phyloP scores from a whole-genome alignment of 2,329 filamentous ascomycete species.

The Colletotrichum acutatum region DNA sequence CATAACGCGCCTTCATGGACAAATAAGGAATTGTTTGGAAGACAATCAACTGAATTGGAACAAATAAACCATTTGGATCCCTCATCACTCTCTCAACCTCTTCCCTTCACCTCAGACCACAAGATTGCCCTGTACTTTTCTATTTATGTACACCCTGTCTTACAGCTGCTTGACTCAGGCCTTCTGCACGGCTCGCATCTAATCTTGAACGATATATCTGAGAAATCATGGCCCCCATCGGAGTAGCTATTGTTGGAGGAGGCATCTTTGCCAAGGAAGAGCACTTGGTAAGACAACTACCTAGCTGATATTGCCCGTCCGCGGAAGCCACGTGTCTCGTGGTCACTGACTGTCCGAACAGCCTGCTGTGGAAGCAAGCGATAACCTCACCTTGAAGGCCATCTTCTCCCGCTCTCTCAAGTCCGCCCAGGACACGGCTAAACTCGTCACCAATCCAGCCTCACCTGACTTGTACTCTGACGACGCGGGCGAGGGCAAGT shows the following conservation, averaged over 20 bases:
- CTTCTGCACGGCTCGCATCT: neutral
- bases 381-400: constrained; percentile 67
- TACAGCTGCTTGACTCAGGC: neutral
- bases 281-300: constrained; percentile 59
- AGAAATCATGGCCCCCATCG: constrained; percentile 50
- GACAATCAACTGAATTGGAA: neutral
- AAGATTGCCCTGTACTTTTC: neutral
- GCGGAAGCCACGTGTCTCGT: neutral
- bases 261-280: constrained; percentile 71
- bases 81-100: neutral
- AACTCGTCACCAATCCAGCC: constrained; percentile 47
- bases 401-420: constrained; percentile 72
- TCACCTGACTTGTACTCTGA: constrained; percentile 66
- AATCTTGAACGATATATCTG: neutral
- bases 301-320: neutral
- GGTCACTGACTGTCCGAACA: constrained; percentile 35
- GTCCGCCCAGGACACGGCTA: constrained; percentile 61
- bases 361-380: constrained; percentile 68
- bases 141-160: neutral
- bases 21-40: neutral
- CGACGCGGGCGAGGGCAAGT: constrained; percentile 58
- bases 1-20: neutral
- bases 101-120: neutral
- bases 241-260: constrained; percentile 71
- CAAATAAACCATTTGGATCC: neutral